These are phyloP conservation scores for Hapsidospora chrysogenum DNA, from an alignment of 495 filamentous ascomycete genomes.

Conservation along the genomic window DNA sequence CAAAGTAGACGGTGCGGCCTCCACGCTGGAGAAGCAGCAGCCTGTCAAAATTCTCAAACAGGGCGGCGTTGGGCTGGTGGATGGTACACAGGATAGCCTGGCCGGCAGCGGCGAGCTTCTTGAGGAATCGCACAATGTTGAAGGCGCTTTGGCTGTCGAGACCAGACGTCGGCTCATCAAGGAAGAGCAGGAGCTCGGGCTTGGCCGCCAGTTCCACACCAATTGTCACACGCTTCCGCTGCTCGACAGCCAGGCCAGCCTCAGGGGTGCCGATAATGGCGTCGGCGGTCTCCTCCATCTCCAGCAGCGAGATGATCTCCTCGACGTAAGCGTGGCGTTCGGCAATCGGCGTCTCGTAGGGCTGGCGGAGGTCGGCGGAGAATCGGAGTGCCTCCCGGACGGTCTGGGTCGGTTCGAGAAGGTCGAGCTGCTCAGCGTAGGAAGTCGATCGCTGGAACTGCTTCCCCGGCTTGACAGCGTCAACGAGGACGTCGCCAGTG, in stretches of 20 bases:
- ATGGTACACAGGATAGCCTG: constrained; percentile 88
- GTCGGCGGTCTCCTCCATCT: constrained; percentile 72
- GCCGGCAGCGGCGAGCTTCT: constrained; percentile 65
- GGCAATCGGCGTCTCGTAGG: constrained; percentile 42
- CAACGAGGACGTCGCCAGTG: constrained; percentile 54
- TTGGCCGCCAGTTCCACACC: constrained; percentile 78
- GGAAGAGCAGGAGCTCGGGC: constrained; percentile 69
- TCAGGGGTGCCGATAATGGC: constrained; percentile 67
- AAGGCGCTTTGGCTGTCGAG: constrained; percentile 74
- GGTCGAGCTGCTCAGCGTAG: constrained; percentile 72
- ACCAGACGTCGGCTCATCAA: constrained; percentile 83
- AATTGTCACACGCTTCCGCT: constrained; percentile 81
- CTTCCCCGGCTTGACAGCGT: constrained; percentile 45
- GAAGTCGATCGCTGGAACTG: constrained; percentile 66
- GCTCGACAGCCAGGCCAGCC: constrained; percentile 74
- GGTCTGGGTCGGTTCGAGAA: constrained; percentile 61
- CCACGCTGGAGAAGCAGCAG: constrained; percentile 51
- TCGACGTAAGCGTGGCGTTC: constrained; percentile 80
- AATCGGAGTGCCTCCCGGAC: constrained; percentile 77
- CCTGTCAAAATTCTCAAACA: constrained; percentile 69
- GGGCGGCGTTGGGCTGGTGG: constrained; percentile 72
- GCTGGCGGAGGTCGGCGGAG: constrained; percentile 67
- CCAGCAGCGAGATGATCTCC: constrained; percentile 60
- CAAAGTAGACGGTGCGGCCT: constrained; percentile 61
- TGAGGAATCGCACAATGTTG: constrained; percentile 77